Evolutionary conservation across 2,329 filamentous ascomycete genomes (phyloP).

Genomic region (Trichophyton schoenleinii): DNA sequence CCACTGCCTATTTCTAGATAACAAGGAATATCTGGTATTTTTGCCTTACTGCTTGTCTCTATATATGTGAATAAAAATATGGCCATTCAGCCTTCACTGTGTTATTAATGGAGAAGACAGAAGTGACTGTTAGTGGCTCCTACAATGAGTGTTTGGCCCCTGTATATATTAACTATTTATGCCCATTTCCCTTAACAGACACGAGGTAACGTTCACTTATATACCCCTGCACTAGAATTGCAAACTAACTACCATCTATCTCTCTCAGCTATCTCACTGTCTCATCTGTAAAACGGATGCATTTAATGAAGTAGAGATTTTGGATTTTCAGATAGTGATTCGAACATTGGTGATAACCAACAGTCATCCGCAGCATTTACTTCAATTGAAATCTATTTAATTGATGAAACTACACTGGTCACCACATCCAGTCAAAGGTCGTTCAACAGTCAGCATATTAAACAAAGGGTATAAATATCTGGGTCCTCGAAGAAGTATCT

Average conservation of each 20-base stretch:
- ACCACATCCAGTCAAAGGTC: no score
- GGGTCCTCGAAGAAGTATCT: no score
- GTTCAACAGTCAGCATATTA: no score
- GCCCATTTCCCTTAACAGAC: background rate
- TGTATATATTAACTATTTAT: background rate
- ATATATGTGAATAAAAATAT: background rate
- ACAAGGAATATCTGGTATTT: background rate
- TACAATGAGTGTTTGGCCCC: no score
- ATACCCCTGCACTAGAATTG: background rate
- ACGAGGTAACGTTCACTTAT: background rate
- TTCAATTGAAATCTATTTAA: background rate
- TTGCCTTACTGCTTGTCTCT: background rate
- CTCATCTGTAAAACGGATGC: background rate
- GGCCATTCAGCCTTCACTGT: background rate
- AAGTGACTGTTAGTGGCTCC: no score
- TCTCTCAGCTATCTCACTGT: background rate
- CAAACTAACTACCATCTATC: background rate
- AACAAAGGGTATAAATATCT: no score
- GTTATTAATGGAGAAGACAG: background rate
- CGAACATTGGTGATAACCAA: background rate
- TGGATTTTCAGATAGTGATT: no score
- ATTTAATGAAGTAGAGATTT: background rate
- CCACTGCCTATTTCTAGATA: background rate
- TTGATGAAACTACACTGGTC: background rate
- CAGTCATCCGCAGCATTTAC: background rate